Evolutionary conservation across 177 flowering plant genomes (phyloP), one percentile per base, ranked within the genome.

Genomic region (Vitis hybrid): DNA sequence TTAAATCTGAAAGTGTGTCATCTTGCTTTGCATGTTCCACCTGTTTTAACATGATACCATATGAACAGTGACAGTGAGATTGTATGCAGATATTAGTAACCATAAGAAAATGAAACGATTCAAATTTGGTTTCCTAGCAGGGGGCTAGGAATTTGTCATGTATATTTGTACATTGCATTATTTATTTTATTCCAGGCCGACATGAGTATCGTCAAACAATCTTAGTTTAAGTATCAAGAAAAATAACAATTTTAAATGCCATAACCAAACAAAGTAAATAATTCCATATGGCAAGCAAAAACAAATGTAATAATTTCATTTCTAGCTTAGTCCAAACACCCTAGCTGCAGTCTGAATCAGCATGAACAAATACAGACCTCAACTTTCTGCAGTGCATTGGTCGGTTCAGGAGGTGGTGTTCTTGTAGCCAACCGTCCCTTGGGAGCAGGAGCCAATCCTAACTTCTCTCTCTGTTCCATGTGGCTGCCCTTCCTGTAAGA

Each of bases 21-120:
- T 89, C 92, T 71, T 89, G 92, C 82, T 85, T 89, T 14, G 65
- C 76, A 63, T 83, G 84, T 68, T 89, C 92, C 1, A 75, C 71
- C 90, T 88, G 87, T 75, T 73, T 49, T 44, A 28, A 49, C 44
- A 58, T 22, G 12, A 51, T 71, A 2, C 13, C 61, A 73, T 3
- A 28, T 33, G 31, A 44, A 62, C 14, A 33, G 59, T 62, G 5
- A 13, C 24, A 12, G 11, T n/a, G 2, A 18, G 54, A 2, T 22
- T 20, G 24, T 24, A 22, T 20, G 31, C 2, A 62, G 65, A n/a
- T 8, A 17, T 18, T 3, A 12, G 13, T 11, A 64, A 64, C 28
- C 24, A 11, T 17, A n/a, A 33, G 50, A 38, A 64, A 47, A 64
- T 64, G 51, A 49, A 47, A 8, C 17, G 7, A 55, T n/a, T 55